Evolutionary conservation across 306 rosid genomes (phyloP).

Genomic region (Corylus avellana): DNA sequence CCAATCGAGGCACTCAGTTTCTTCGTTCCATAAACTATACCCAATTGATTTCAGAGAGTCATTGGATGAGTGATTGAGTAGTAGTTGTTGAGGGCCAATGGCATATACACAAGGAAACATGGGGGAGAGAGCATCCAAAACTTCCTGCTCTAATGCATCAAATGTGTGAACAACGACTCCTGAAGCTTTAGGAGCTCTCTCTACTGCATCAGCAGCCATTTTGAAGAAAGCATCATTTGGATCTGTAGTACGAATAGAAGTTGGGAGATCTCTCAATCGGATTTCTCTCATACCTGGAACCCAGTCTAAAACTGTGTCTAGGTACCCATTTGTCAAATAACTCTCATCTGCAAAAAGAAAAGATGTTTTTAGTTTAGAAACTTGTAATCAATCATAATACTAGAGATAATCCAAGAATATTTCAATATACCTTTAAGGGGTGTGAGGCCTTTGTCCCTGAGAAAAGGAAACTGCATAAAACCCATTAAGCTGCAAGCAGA

Average conservation of each 20-base stretch:
- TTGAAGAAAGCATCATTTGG: background rate
- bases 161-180: slow-evolving; percentile 15
- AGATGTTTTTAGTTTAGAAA: background rate
- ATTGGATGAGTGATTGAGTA: background rate
- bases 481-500: slow-evolving; percentile 4
- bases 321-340: slow-evolving; percentile 16
- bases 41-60: background rate
- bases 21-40: slow-evolving; percentile 19
- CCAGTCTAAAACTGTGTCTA: slow-evolving; percentile 16
- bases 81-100: slow-evolving; percentile 16
- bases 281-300: slow-evolving; percentile 14
- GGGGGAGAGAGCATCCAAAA: slow-evolving; percentile 9
- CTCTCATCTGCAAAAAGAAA: slow-evolving; percentile 20
- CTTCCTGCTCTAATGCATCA: slow-evolving; percentile 16
- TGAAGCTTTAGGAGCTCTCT: background rate
- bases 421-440: slow-evolving; percentile 15
- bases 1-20: slow-evolving; percentile 24
- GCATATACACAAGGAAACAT: slow-evolving; percentile 1
- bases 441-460: slow-evolving; percentile 4
- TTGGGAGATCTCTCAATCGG: slow-evolving; percentile 17
- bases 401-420: background rate
- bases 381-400: background rate
- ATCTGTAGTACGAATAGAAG: background rate
- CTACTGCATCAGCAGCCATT: background rate
- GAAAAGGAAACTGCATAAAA: background rate